Evolutionary conservation across 352 stramenopile species (phyloP), one percentile per base, ranked within the genome.

Genomic region (Phytophthora hybrid): DNA sequence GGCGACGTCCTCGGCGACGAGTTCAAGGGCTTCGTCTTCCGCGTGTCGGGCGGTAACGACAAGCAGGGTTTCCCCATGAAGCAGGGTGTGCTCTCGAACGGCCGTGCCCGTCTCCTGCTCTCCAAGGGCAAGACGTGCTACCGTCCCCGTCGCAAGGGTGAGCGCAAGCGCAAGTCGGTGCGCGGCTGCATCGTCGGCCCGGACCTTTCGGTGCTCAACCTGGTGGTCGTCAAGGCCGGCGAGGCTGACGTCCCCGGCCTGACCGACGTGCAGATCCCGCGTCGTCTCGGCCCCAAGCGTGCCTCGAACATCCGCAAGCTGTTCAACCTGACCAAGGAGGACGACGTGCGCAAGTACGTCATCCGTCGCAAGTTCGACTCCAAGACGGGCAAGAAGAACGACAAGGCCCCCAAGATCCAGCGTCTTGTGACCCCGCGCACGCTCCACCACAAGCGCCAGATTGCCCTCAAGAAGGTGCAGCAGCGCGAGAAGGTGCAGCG

Each of bases 21-120:
- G 85, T 99, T 99, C 88, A 98, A 99, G 78, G 98, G 98, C 81
- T 99, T 99, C 83, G 87, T 99, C 80, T 98, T 99, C 83, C 97
- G 97, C 77, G 99, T 99, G 80, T 99, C 95, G 64, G 98, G 98
- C 80, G 98, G 98, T 87, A 99, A 99, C 88, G 98, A 99, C 92
- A 99, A 99, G 94, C 98, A 99, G 91, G 98, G 98, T 71, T 99
- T 99, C 92, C 98, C 98, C 73, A 99, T 99, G 98, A 99, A 99
- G 96, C 98, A 99, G 92, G 98, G 98, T 93, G 97, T 99, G 68
- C 90, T 99, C 68, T 98, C 96, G 61, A 99, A 99, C 89, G 95
- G 97, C 84, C 98, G 98, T 88, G 98, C 99, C 39, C 96, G 98
- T 79, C 95, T 99, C 53, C 88, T 99, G n/a, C 93, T 99, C 37